A percentile compares a stretch with the other conserved stretches of the same genome.
These are phyloP conservation scores for Saccharomycopsis sp. DNA, from an alignment of 805 yeast genomes.

Conservation along the genomic window DNA sequence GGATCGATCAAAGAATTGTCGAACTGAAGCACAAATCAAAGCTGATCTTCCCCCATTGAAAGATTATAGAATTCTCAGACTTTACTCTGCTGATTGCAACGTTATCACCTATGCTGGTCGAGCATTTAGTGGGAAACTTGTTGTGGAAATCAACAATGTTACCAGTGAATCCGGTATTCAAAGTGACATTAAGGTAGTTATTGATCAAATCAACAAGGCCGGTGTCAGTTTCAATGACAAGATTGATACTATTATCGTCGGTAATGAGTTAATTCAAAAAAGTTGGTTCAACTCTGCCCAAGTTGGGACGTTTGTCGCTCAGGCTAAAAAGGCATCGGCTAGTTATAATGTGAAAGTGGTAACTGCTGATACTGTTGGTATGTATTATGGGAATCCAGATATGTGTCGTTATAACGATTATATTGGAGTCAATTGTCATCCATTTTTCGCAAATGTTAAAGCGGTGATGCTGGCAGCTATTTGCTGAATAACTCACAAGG, in stretches of 20 bases:
- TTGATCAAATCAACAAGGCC: constrained; percentile 34
- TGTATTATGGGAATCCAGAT: constrained; percentile 42
- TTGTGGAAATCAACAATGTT: constrained; percentile 52
- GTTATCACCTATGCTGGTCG: constrained; percentile 45
- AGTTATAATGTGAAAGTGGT: constrained; percentile 46
- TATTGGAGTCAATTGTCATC: constrained; percentile 61
- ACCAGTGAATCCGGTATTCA: constrained; percentile 28
- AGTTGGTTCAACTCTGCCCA: constrained; percentile 41
- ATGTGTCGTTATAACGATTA: constrained; percentile 54
- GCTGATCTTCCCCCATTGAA: constrained; percentile 40
- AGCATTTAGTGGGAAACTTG: constrained; percentile 40
- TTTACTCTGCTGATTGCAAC: constrained; percentile 58
- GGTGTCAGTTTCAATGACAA: constrained; percentile 53
- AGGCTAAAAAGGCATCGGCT: constrained; percentile 41
- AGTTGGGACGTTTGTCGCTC: constrained; percentile 39
- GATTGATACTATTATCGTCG: constrained; percentile 42
- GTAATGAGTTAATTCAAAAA: constrained; percentile 55
- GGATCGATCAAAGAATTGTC: constrained; percentile 47
- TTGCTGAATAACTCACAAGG: constrained; percentile 15
- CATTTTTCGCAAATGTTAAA: constrained; percentile 36
- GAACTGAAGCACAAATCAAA: constrained; percentile 39
- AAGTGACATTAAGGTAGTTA: constrained; percentile 26
- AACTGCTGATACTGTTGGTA: constrained; percentile 57
- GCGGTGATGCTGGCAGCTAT: constrained; percentile 18
- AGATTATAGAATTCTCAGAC: constrained; percentile 45